These are phyloP conservation scores for Plantago lanceolata DNA, from an alignment of 305 asterid genomes.

Conservation along the genomic window DNA sequence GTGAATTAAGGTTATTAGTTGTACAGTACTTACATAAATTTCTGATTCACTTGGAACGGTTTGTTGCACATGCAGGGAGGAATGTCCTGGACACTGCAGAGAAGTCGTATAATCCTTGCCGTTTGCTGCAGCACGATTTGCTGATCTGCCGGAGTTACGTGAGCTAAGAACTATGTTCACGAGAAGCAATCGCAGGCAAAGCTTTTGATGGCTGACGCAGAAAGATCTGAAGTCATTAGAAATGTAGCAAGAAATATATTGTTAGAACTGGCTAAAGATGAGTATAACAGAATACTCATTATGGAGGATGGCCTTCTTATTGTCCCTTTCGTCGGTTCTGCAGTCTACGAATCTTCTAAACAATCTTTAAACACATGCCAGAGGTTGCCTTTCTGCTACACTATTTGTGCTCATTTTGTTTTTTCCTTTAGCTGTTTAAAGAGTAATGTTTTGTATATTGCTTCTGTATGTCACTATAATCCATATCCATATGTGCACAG, in stretches of 20 bases:
- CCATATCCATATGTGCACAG: too few species aligned
- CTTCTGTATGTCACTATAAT: too few species aligned
- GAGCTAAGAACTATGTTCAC: conserved; percentile 68
- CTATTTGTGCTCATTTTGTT: too few species aligned
- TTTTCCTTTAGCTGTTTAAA: too few species aligned
- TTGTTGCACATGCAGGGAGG: conserved; percentile 49
- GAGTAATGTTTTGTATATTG: too few species aligned
- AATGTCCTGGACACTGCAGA: conserved; percentile 85
- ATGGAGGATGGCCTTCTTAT: conserved; percentile 74
- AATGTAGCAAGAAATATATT: conserved; percentile 63
- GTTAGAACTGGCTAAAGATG: conserved; percentile 74
- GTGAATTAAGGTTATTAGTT: too few species aligned
- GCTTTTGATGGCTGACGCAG: conserved; percentile 38
- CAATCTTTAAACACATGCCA: conserved; percentile 57
- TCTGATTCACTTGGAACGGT: background rate
- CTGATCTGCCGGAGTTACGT: conserved; percentile 87
- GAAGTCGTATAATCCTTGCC: conserved; percentile 75
- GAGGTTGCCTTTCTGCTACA: too few species aligned
- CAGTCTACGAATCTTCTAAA: conserved; percentile 65
- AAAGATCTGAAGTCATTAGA: conserved; percentile 52
- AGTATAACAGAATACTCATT: conserved; percentile 56
- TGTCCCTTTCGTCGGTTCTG: conserved; percentile 78
- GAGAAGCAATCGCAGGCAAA: too few species aligned
- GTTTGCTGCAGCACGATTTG: conserved; percentile 89
- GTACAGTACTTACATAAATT: background rate